Base-by-base conservation (phyloP, 169 alveolate genomes). In the Plasmodium ovale region DNA sequence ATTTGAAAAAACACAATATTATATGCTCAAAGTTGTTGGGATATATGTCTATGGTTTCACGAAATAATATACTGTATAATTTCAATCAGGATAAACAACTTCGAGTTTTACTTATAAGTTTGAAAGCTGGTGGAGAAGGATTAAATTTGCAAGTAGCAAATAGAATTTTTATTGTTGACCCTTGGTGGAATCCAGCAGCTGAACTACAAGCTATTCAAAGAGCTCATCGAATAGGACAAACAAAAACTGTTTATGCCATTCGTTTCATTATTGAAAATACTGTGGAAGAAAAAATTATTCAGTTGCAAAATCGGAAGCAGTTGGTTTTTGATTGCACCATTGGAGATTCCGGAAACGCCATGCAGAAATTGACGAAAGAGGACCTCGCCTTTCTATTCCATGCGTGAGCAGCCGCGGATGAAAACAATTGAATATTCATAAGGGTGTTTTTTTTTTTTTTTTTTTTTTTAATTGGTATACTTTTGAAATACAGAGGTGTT, bases 141-240 rank as follows among this genome's bases (percentile, higher is more conserved):
- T 96, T 99, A 87, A 99, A 98, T 93, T 92, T 99, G 69, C 98
- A 97, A 23, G 98, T 94, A 21, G 99, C 99, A 19, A 98, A 98
- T 93, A 89, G 98, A 54, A 98, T 99, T 31, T 95, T 97, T 85
- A 93, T 99, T 65, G 97, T 97, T 92, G 99, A 98, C 91, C 99
- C 99, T 51, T 98, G 99, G 98, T 98, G 99, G 99, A 98, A 98
- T 92, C 99, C 99, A 12, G 99, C 99, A 0, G 98, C 98, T 91
- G 99, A 98, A 94, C 96, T 98, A 82, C 98, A 98, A 87, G 99
- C 99, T 23, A 96, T 97, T 35, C 99, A 98, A 77, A 92, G 99
- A 69, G 98, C 98, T 0, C 99, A 97, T 91, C 95, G 99, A 42
- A 96, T 98, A 33, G 99, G 99, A 4, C 98, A 98, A 92, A 94